A percentile compares a stretch with the other conserved stretches of the same genome.
Evolutionary conservation across 176 grass and related monocot genomes (phyloP).

Genomic region (Juncus inflexus): DNA sequence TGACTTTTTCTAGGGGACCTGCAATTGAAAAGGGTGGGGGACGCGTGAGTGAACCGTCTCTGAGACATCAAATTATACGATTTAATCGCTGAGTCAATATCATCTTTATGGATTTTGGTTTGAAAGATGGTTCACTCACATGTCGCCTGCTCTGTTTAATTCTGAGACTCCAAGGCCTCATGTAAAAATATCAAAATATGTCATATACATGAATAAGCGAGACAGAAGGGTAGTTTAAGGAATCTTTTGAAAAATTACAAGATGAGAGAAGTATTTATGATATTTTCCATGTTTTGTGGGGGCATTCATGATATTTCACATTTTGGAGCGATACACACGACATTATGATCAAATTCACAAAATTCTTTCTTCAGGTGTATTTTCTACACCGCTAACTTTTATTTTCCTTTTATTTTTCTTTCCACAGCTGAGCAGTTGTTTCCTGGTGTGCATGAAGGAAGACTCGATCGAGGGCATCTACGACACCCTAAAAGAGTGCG

Average conservation of each 20-base stretch:
- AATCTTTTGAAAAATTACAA: too few species aligned
- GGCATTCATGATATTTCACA: too few species aligned
- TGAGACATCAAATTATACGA: slow-evolving; percentile 94
- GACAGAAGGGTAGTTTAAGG: too few species aligned
- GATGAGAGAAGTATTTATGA: too few species aligned
- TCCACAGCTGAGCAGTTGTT: slow-evolving; percentile 82
- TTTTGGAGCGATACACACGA: too few species aligned
- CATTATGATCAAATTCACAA: too few species aligned
- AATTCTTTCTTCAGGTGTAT: too few species aligned
- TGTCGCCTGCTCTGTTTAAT: not conserved
- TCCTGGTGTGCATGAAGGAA: slow-evolving; percentile 97
- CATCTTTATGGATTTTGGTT: slow-evolving; percentile 66
- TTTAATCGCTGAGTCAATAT: slow-evolving; percentile 72
- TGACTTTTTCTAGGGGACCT: slow-evolving; percentile 31
- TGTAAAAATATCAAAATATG: too few species aligned
- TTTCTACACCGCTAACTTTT: not conserved
- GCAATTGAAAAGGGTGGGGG: slow-evolving; percentile 84
- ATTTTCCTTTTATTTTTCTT: not conserved
- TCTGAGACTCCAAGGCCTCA: not conserved
- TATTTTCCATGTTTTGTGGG: too few species aligned
- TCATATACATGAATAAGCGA: too few species aligned
- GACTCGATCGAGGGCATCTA: slow-evolving; percentile 97
- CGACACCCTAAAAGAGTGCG: slow-evolving; percentile 94
- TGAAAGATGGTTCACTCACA: too few species aligned
- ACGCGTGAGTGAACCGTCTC: slow-evolving; percentile 96